Evolutionary conservation across 306 rosid species (phyloP), one percentile per base, ranked within the genome.

Genomic region (Pueraria montana): DNA sequence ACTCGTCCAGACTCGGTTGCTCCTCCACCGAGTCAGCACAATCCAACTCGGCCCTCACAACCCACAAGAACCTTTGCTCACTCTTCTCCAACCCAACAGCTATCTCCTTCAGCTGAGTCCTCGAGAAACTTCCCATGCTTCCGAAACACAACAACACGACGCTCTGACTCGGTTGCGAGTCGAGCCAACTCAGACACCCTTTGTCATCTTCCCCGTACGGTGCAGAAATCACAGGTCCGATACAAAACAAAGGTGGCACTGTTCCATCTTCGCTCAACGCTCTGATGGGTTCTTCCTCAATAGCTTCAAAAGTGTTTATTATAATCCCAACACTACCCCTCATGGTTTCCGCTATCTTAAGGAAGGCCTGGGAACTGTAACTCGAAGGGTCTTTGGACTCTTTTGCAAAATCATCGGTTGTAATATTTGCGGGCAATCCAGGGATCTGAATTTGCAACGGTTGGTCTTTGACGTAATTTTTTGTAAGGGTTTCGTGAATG

Each of bases 11-110:
- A 34, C 86, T 85, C 17, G 42, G 58, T 55, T n/a, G n/a, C n/a
- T 87, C 45, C 6, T 88, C 26, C 2, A 83, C 90, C 7, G 78
- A 3, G 24, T 63, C 0, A 63, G 6, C 71, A 38, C 3, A n/a
- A n/a, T 71, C 11, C 4, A 36, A 85, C 34, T 92, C 89, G 27
- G 63, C 76, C 36, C 91, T 82, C 90, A n/a, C n/a, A n/a, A n/a
- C n/a, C n/a, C n/a, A n/a, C n/a, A n/a, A n/a, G n/a, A n/a, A n/a
- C n/a, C n/a, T 83, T 4, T 49, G 5, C 56, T 4, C 0, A n/a
- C n/a, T n/a, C n/a, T n/a, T n/a, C n/a, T n/a, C n/a, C n/a, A n/a
- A n/a, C n/a, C n/a, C n/a, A n/a, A n/a, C n/a, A n/a, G n/a, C n/a
- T n/a, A n/a, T n/a, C n/a, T n/a, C n/a, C n/a, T n/a, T n/a, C n/a